Evolutionary conservation across 2,329 filamentous ascomycete genomes (phyloP).

Genomic region (Pezicula carpinea): DNA sequence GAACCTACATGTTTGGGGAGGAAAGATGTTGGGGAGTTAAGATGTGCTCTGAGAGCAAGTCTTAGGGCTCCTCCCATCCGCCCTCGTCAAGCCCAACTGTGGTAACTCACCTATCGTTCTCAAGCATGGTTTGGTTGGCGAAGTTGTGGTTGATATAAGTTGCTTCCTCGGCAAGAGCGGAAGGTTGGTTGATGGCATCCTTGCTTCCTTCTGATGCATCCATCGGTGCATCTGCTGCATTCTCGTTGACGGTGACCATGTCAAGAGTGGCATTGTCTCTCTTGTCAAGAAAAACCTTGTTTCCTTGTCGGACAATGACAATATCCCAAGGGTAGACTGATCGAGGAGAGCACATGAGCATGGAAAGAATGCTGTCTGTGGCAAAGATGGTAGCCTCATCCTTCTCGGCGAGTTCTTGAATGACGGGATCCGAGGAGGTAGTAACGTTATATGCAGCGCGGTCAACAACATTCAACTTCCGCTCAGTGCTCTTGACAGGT

Average conservation of each 20-base stretch:
- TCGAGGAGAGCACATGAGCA: constrained; percentile 97
- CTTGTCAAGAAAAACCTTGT: constrained; percentile 99
- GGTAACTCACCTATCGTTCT: constrained; percentile 50
- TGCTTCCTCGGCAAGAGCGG: constrained; percentile 88
- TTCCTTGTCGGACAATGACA: constrained; percentile 84
- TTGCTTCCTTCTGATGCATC: constrained; percentile 90
- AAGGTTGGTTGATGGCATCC: constrained; percentile 91
- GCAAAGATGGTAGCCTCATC: constrained; percentile 96
- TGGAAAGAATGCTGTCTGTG: constrained; percentile 94
- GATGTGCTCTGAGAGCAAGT: no score
- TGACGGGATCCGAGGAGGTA: constrained; percentile 90
- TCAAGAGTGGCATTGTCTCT: constrained; percentile 91
- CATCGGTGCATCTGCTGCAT: constrained; percentile 89
- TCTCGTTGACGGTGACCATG: constrained; percentile 98
- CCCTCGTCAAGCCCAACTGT: no score
- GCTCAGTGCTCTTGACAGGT: constrained; percentile 82
- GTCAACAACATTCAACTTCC: constrained; percentile 83
- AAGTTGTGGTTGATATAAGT: constrained; percentile 99
- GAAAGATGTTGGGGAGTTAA: no score
- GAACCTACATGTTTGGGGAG: no score
- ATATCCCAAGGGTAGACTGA: constrained; percentile 99
- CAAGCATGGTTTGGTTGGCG: constrained; percentile 87
- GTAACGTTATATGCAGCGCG: constrained; percentile 98
- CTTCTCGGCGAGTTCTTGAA: constrained; percentile 94
- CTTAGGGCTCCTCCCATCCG: no score